Evolutionary conservation across 2,329 filamentous ascomycete genomes (phyloP), one percentile per base, ranked within the genome.

Genomic region (Diaporthe destruens): DNA sequence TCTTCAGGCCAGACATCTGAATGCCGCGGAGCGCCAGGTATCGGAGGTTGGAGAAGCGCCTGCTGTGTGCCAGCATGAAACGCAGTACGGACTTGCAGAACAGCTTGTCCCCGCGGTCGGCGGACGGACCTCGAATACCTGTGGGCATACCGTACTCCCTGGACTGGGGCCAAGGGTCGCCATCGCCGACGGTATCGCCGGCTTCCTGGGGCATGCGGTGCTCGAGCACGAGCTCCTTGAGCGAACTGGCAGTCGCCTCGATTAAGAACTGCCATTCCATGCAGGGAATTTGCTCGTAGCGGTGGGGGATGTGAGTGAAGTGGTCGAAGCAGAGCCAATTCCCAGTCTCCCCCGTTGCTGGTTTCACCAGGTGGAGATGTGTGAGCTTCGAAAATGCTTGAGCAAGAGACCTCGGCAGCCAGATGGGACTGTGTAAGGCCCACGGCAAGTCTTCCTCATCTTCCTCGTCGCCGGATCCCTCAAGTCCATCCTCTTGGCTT

Each of bases 341-440:
- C 16, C n/a, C 32, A n/a, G 55, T 39, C 34, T 39, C 55, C 23
- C 34, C 54, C n/a, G 55, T 57, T 25, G 55, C 55, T 32, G 55
- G 55, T 32, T 57, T 57, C n/a, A 57, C 55, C 55, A 57, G 32
- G n/a, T 57, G 55, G 55, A 57, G 55, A n/a, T 57, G 55, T 39
- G 55, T 57, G 11, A 57, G 7, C 55, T 11, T 12, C 34, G 32
- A 57, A 20, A 57, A 57, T 6, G 55, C 32, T 39, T 39, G 55
- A 11, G 34, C 55, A 57, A 57, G 55, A 23, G 55, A 23, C 55
- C 55, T 57, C 6, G 55, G 55, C 12, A 57, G 55, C 55, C 55
- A 57, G 55, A 57, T 57, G 14, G 55, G 55, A 9, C 55, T 57
- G 12, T 57, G 55, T 34, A 57, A 23, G 34, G 55, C 55, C 55